Base-by-base conservation (phyloP, 2,329 filamentous ascomycete genomes). In the Penicillium italicum region DNA sequence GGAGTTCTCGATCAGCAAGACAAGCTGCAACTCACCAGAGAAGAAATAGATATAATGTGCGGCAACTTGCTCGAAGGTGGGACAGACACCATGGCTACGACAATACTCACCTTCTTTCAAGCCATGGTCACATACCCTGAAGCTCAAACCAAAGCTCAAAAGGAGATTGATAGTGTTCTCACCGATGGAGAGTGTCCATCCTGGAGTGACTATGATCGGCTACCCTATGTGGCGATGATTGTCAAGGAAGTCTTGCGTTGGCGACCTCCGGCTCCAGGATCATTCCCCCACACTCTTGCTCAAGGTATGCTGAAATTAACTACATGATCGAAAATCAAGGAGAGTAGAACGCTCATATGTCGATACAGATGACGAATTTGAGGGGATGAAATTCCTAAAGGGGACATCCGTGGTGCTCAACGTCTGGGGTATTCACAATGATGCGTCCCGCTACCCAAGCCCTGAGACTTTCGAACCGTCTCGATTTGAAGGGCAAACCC, bases 181-280 rank as follows among this genome's bases (percentile, higher is more conserved):
- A 82, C 75, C 68, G 36, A 65, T 62, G 1, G 75, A 63, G 75
- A 76, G 16, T 76, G 80, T 45, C 81, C 81, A 0, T 79, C 80
- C 52, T 73, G 73, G 10, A 68, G 74, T 1, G 63, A 69, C 42
- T 59, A 62, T 42, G 46, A 54, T 36, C 28, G 38, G 24, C 65
- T 65, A 16, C 58, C 56, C 1, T 61, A 85, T 61, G 65, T 84
- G 31, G 73, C 76, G 20, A 79, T 79, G 1, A 73, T 82, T 12
- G 75, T 84, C 18, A 83, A 84, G 56, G 83, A 86, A 58, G 75
- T 79, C 1, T 68, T 84, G 11, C 76, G 83, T 2, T 84, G 82
- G 81, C 74, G 81, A 5, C 80, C 82, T 0, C 58, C 60, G 11
- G 43, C 56, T 4, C 55, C 60, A 5, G 42, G 59, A 0, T 49